Percentiles rank a stretch among this genome's conserved stretches.
Conservation (phyloP, 768 basidiomycete genomes). For the Russula olivacea region DNA sequence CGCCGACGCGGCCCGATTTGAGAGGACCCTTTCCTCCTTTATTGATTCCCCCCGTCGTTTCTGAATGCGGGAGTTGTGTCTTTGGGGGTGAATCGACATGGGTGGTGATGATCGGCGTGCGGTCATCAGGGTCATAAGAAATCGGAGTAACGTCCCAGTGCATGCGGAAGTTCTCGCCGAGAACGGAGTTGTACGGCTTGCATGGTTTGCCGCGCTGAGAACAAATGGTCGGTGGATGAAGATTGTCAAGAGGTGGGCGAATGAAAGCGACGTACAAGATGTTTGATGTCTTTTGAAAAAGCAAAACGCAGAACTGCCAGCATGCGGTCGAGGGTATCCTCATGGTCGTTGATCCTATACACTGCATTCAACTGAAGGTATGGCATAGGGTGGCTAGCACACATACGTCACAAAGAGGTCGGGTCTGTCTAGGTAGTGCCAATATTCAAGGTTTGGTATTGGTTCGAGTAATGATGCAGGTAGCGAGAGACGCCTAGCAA, state of each 20-base stretch:
- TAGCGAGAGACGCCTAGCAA: conserved; percentile 75
- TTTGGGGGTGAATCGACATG: conserved; percentile 31
- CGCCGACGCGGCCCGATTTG: conserved; percentile 52
- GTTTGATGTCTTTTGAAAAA: conserved; percentile 93
- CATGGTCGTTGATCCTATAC: conserved; percentile 81
- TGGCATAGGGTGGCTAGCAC: not conserved
- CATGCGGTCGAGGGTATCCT: conserved; percentile 93
- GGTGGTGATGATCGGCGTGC: conserved; percentile 42
- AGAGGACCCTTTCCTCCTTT: conserved; percentile 47
- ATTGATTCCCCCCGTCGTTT: conserved; percentile 39
- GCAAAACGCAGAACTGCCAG: conserved; percentile 83
- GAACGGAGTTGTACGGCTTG: conserved; percentile 87
- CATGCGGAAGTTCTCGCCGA: conserved; percentile 84
- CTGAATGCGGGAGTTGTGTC: conserved; percentile 32
- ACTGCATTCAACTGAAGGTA: not conserved
- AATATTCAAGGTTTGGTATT: conserved; percentile 93
- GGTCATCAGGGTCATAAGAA: conserved; percentile 43
- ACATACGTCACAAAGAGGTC: conserved; percentile 89
- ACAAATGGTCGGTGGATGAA: not conserved
- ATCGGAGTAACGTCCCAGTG: conserved; percentile 79
- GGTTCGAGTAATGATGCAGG: conserved; percentile 93
- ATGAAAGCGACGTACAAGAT: conserved; percentile 51
- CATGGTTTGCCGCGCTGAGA: conserved; percentile 80
- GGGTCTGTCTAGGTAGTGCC: conserved; percentile 88
- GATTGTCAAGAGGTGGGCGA: not conserved